A percentile compares a stretch with the other conserved stretches of the same genome.
Evolutionary conservation across 1,139 yeast genomes (phyloP).

Genomic region (Hyphopichia khmerensis): DNA sequence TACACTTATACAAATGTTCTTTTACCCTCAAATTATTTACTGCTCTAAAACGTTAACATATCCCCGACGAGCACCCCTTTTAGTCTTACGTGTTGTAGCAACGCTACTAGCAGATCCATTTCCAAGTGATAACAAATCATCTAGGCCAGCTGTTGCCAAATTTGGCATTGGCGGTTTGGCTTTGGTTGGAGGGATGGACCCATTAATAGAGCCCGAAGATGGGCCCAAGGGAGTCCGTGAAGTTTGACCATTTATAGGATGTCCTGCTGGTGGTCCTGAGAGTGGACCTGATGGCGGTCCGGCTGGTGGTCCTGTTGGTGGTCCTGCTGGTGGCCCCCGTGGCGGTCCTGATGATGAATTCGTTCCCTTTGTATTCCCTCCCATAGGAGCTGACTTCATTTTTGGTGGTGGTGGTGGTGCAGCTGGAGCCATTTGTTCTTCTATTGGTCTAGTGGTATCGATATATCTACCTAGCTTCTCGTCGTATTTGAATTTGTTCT

Average conservation of each 20-base stretch:
- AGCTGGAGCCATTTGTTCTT: constrained; percentile 60
- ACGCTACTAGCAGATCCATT: constrained; percentile 31
- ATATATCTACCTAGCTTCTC: constrained; percentile 88
- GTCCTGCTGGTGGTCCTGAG: constrained; percentile 3
- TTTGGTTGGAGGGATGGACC: constrained; percentile 6
- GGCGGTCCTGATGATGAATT: constrained; percentile 3
- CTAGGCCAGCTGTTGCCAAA: constrained; percentile 56
- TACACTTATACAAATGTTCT: too few relatives aligned
- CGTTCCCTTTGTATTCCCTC: constrained; percentile 9
- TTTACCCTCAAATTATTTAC: neutral
- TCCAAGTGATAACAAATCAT: constrained; percentile 61
- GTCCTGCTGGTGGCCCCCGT: neutral
- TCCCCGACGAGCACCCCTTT: constrained; percentile 68
- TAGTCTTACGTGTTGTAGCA: constrained; percentile 46
- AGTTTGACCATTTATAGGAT: too few relatives aligned
- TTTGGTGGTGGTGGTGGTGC: constrained; percentile 78
- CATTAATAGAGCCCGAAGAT: too few relatives aligned
- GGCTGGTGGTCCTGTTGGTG: constrained; percentile 2
- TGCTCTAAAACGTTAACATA: constrained; percentile 76
- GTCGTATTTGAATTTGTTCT: constrained; percentile 73
- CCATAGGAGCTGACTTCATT: constrained; percentile 11
- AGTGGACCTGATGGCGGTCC: constrained; percentile 3
- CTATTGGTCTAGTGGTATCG: constrained; percentile 65
- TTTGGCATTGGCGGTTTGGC: constrained; percentile 12
- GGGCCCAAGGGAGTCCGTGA: too few relatives aligned